Evolutionary conservation across 2,329 filamentous ascomycete species (phyloP).

Genomic region (Xylariales sp.): DNA sequence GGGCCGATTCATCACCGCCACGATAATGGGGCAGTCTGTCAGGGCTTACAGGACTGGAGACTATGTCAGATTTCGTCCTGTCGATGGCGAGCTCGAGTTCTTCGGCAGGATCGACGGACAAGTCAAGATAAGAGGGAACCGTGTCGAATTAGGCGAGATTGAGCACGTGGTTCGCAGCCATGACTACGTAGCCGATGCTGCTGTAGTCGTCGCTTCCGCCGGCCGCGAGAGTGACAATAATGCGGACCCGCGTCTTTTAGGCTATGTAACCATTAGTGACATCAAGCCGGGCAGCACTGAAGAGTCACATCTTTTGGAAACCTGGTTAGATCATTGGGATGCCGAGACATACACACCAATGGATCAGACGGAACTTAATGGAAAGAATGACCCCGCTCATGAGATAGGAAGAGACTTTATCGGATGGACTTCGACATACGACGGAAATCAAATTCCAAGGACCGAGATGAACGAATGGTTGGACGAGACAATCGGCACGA

Average conservation of each 20-base stretch:
- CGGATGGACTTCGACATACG: background rate
- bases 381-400: background rate
- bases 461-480: background rate
- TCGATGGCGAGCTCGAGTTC: conserved; percentile 48
- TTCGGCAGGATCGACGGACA: conserved; percentile 57
- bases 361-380: no score
- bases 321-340: background rate
- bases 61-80: no score
- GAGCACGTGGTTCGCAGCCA: background rate
- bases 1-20: no score
- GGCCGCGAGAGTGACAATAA: background rate
- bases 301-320: background rate
- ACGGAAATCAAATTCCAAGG: background rate
- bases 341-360: background rate
- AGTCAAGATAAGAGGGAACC: conserved; percentile 59
- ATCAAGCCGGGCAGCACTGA: background rate
- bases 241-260: background rate
- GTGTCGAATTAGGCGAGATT: conserved; percentile 52
- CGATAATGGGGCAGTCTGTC: no score
- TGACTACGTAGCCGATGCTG: background rate
- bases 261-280: background rate
- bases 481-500: background rate
- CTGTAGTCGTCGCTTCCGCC: no score
- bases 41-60: no score
- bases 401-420: background rate